Evolutionary conservation across 2,329 filamentous ascomycete genomes (phyloP).

Genomic region (Hortaea sp.): DNA sequence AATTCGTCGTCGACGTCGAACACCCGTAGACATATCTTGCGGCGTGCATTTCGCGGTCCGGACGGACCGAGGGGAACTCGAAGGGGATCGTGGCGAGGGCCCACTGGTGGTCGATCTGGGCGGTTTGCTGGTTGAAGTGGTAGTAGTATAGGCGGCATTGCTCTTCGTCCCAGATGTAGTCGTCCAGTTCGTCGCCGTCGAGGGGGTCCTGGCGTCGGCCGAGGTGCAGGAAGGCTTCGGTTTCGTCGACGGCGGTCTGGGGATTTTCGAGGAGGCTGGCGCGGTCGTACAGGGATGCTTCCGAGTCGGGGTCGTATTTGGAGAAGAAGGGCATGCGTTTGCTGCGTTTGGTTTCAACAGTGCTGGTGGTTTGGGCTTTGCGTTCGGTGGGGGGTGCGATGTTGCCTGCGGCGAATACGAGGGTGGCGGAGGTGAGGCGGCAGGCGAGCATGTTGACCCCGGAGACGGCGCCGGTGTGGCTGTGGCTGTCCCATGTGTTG

Average conservation of each 20-base stretch:
- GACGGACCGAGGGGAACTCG: slow-evolving; percentile 55
- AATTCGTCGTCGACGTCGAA: slow-evolving; percentile 47
- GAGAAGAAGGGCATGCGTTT: slow-evolving; percentile 38
- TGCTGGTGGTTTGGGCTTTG: slow-evolving; percentile 1
- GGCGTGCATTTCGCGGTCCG: slow-evolving; percentile 44
- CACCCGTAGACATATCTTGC: slow-evolving; percentile 59
- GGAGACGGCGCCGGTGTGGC: slow-evolving; percentile 21
- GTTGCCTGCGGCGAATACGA: slow-evolving; percentile 57
- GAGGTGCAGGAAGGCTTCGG: slow-evolving; percentile 16
- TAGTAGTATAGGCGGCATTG: slow-evolving; percentile 64
- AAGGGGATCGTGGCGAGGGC: slow-evolving; percentile 55
- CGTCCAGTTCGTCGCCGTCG: slow-evolving; percentile 5
- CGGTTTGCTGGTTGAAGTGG: slow-evolving; percentile 41
- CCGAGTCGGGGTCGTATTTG: slow-evolving; percentile 30
- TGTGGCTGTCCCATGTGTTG: slow-evolving; percentile 54
- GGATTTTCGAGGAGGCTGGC: slow-evolving; percentile 15
- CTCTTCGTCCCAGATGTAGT: slow-evolving; percentile 42
- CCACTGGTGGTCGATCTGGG: slow-evolving; percentile 50
- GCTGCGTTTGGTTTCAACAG: slow-evolving; percentile 13
- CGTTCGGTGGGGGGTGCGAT: slow-evolving; percentile 39
- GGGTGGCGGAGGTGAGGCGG: slow-evolving; percentile 53
- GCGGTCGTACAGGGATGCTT: slow-evolving; percentile 15
- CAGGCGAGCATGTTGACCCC: slow-evolving; percentile 57
- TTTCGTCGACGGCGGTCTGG: slow-evolving; percentile 13
- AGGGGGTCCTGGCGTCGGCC: slow-evolving; percentile 1